These are phyloP conservation scores for Astraeus odoratus DNA, from an alignment of 768 basidiomycete genomes.

Conservation along the genomic window DNA sequence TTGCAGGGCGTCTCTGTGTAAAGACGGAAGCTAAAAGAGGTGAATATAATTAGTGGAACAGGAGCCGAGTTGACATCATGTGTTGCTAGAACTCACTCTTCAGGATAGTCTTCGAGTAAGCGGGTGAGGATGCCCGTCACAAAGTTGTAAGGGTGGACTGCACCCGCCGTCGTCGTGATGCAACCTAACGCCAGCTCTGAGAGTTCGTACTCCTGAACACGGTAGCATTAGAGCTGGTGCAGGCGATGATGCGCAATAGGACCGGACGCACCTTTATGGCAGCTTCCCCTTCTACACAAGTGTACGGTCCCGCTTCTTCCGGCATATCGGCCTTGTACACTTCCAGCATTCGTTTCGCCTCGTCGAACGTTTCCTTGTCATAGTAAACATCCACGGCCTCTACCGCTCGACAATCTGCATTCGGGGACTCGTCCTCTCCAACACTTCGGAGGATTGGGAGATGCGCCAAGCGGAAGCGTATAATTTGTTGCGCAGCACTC, in stretches of 20 bases:
- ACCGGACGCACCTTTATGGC: conserved; percentile 35
- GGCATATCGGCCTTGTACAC: conserved; percentile 47
- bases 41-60: conserved; percentile 2
- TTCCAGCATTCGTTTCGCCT: conserved; percentile 37
- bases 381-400: conserved; percentile 31
- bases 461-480: conserved; percentile 36
- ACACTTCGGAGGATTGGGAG: conserved; percentile 25
- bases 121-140: conserved; percentile 53
- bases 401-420: conserved; percentile 26
- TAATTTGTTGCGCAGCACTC: conserved; percentile 31
- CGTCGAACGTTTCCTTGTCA: conserved; percentile 23
- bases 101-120: conserved; percentile 42
- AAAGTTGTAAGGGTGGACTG: conserved; percentile 64
- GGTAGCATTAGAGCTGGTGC: not conserved
- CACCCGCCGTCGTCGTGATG: conserved; percentile 49
- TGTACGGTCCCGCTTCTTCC: conserved; percentile 31
- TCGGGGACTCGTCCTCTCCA: conserved; percentile 22
- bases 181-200: conserved; percentile 41
- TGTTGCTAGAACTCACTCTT: conserved; percentile 23
- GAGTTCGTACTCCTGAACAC: conserved; percentile 43
- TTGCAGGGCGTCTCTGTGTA: conserved; percentile 39
- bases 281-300: conserved; percentile 24
- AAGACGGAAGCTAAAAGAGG: conserved; percentile 29
- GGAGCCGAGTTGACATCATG: conserved; percentile 1
- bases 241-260: too few relatives aligned